Evolutionary conservation across 129 eudicot species (phyloP).

Genomic region (Helianthus annuus): HanXRQr2.0-SUNRISE NC_035449.2:21216873-21217372

Average conservation of each 20-base stretch:
- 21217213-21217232: slow-evolving; percentile 49
- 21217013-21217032: slow-evolving; percentile 71
- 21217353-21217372: slow-evolving; percentile 58
- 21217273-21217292: neutral
- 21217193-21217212: slow-evolving; percentile 78
- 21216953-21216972: slow-evolving; percentile 50
- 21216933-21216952: slow-evolving; percentile 56
- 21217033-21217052: slow-evolving; percentile 44
- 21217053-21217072: slow-evolving; percentile 50
- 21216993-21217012: slow-evolving; percentile 46
- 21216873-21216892: slow-evolving; percentile 20
- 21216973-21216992: slow-evolving; percentile 69
- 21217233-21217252: neutral
- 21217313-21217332: slow-evolving; percentile 88
- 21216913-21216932: slow-evolving; percentile 42
- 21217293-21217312: slow-evolving; percentile 91
- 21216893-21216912: slow-evolving; percentile 25
- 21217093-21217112: slow-evolving; percentile 25
- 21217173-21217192: slow-evolving; percentile 51
- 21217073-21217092: slow-evolving; percentile 44
- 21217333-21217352: slow-evolving; percentile 64
- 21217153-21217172: slow-evolving; percentile 34
- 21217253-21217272: neutral
- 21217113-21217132: slow-evolving; percentile 31
- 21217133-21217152: slow-evolving; percentile 42